These are phyloP conservation scores for Diaporthe capsici DNA, from an alignment of 2,329 filamentous ascomycete species.

Conservation along the genomic window DNA sequence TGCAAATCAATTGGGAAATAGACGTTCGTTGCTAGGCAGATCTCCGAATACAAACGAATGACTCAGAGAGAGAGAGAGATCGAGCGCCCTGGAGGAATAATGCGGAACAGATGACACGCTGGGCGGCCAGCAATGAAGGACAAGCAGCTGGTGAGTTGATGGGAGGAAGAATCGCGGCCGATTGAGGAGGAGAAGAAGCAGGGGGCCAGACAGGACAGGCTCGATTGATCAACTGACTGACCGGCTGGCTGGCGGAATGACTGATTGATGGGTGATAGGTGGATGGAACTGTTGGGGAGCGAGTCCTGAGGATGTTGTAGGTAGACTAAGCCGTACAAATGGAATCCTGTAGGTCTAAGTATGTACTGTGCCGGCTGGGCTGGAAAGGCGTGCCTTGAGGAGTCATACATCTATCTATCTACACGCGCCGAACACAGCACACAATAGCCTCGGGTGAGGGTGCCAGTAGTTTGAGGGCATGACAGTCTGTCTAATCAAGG, in stretches of 20 bases:
- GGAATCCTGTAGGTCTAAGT: neutral
- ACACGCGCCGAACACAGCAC: neutral
- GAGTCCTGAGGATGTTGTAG: neutral
- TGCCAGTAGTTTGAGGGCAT: neutral
- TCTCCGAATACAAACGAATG: conserved; percentile 50
- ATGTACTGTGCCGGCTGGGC: neutral
- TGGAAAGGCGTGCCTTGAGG: neutral
- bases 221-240: conserved; percentile 28
- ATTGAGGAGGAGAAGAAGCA: conserved; percentile 18
- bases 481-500: conserved; percentile 7
- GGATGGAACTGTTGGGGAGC: conserved; percentile 3
- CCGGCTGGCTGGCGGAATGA: neutral
- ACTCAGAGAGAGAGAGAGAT: conserved; percentile 45
- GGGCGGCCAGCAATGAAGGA: conserved; percentile 1
- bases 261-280: neutral
- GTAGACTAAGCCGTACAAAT: neutral
- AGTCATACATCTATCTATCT: conserved; percentile 7
- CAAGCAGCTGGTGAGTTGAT: conserved; percentile 24
- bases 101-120: neutral
- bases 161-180: conserved; percentile 41
- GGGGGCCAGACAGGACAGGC: conserved; percentile 23
- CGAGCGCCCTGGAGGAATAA: conserved; percentile 37
- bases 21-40: neutral
- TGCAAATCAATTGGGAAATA: conserved; percentile 25
- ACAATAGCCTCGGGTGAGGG: neutral